Base-by-base conservation (phyloP, 2,329 filamentous ascomycete species). In the Botrytis hyacinthi region DNA sequence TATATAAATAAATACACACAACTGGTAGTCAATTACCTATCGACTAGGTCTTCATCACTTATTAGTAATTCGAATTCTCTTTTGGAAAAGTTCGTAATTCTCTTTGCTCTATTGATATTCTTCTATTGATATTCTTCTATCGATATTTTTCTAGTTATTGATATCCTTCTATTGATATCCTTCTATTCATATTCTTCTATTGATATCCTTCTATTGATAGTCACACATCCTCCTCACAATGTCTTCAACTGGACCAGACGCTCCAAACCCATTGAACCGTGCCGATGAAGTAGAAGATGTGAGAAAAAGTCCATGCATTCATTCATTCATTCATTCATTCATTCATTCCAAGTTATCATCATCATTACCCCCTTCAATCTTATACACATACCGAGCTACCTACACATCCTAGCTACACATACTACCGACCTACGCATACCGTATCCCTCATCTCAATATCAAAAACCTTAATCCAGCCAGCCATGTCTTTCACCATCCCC, bases 261-360 rank as follows among this genome's bases (percentile, higher is more conserved):
- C 29, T 60, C 10, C 29, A 68, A 65, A 68, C n/a, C 72, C 75
- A 62, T 72, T 78, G 16, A 78, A 83, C 72, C 81, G 84, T 74
- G 84, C 84, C 44, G 82, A 82, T 70, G 85, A 86, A 76, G 81
- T 84, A 57, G 82, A 85, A 65, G 85, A 86, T 81, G 85, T 85
- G 79, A 83, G 84, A 80, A 40, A 46, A 29, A 57, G 32, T 20
- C 46, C 35, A 51, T 66, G n/a, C 44, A 71, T 42, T 37, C 46
- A 71, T 65, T 29, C 37, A 54, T 51, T 35, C 12, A 44, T 44
- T 2, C 42, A 44, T 44, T 44, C 37, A 54, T 51, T 35, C 12
- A 44, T 44, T 2, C 42, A 44, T 44, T 44, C 16, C 9, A n/a
- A 51, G 10, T 51, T 26, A 35, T 48, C 46, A 48, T 51, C 1